These are phyloP conservation scores for Chaetomium strumarium DNA, from an alignment of 2,329 filamentous ascomycete species.

Conservation along the genomic window DNA sequence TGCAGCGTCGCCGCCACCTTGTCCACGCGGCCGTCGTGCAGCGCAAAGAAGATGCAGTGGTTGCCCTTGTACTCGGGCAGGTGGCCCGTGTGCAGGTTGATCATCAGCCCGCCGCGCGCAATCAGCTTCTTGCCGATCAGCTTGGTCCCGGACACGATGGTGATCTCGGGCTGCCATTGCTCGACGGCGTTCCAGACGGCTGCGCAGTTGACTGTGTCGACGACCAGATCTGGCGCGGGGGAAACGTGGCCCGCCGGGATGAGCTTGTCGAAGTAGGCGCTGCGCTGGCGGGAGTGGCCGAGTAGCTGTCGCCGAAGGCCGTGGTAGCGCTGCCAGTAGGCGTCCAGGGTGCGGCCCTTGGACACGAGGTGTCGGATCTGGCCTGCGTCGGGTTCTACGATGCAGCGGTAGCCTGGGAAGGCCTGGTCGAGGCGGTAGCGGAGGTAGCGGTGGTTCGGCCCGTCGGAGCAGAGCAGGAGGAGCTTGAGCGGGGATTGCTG, in stretches of 20 bases:
- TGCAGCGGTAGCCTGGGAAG: conserved; percentile 3
- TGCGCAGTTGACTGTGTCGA: no score
- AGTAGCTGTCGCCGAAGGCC: no score
- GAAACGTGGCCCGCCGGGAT: no score
- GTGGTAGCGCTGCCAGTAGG: no score
- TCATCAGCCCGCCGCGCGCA: background rate
- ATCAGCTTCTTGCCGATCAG: background rate
- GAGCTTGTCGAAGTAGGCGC: no score
- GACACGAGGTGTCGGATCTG: background rate
- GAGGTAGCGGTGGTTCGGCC: background rate
- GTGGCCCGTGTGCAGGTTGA: background rate
- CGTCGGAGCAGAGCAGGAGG: no score
- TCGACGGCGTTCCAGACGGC: background rate
- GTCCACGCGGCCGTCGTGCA: background rate
- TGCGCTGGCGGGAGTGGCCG: no score
- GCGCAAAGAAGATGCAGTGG: background rate
- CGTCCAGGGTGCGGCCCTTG: background rate
- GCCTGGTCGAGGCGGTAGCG: background rate
- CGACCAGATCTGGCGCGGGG: no score
- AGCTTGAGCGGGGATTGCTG: background rate
- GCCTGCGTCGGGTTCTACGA: background rate
- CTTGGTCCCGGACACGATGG: background rate
- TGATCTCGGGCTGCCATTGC: background rate
- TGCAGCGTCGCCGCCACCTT: no score
- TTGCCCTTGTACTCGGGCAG: conserved; percentile 1